Evolutionary conservation across 805 yeast species (phyloP).

Genomic region (Yarrowia divulgata): DNA sequence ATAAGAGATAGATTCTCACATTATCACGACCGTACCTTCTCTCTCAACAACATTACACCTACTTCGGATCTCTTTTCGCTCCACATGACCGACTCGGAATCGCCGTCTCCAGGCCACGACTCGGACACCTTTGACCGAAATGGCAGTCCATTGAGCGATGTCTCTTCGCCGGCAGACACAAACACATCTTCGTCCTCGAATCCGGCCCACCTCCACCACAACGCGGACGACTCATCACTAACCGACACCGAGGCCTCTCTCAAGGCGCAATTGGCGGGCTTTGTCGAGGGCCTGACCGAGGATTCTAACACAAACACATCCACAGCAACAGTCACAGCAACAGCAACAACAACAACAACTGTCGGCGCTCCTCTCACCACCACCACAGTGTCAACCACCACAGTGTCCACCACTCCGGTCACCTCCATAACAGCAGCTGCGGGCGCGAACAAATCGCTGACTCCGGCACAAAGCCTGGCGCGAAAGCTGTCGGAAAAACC

Average conservation of each 20-base stretch:
- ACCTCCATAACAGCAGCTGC: too few species aligned
- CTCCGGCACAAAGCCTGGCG: constrained; percentile 37
- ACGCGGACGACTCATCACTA: constrained; percentile 7
- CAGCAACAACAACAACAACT: neutral
- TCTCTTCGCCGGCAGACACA: constrained; percentile 11
- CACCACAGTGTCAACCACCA: neutral
- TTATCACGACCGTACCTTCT: constrained; percentile 1
- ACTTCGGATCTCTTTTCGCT: too few species aligned
- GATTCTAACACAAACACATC: neutral
- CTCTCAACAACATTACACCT: neutral
- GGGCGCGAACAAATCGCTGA: neutral
- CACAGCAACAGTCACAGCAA: neutral
- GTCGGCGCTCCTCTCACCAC: neutral
- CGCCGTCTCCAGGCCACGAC: constrained; percentile 39
- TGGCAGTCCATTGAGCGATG: constrained; percentile 37
- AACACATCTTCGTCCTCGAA: neutral
- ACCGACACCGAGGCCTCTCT: constrained; percentile 33
- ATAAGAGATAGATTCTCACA: constrained; percentile 13
- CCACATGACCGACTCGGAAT: constrained; percentile 37
- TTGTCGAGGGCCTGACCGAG: neutral
- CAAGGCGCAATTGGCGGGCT: constrained; percentile 36
- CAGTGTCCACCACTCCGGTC: neutral
- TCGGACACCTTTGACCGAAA: constrained; percentile 35
- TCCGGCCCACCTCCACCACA: neutral
- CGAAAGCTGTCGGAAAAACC: constrained; percentile 35